These are phyloP conservation scores for Boletus tylopilopsis DNA, from an alignment of 768 basidiomycete species.

Conservation along the genomic window DNA sequence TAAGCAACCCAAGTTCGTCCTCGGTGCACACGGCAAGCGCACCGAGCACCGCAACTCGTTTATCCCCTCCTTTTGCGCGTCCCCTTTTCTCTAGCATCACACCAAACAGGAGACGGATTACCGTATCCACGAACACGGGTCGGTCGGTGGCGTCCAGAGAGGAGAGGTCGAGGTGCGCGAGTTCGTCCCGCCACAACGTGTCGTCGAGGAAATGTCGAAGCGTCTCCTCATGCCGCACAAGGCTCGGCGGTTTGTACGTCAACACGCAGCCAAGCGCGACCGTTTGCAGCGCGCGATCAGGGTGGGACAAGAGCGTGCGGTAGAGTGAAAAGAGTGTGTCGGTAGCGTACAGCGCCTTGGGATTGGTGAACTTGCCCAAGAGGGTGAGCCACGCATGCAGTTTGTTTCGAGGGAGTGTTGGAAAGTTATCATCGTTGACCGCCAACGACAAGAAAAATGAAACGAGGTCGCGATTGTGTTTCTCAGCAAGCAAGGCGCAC, in stretches of 20 bases:
- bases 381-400: slow-evolving; percentile 77
- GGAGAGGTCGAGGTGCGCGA: slow-evolving; percentile 67
- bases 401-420: slow-evolving; percentile 54
- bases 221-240: slow-evolving; percentile 55
- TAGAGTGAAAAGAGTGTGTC: slow-evolving; percentile 65
- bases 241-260: slow-evolving; percentile 69
- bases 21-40: slow-evolving; percentile 66
- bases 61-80: slow-evolving; percentile 57
- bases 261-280: slow-evolving; percentile 75
- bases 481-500: slow-evolving; percentile 71
- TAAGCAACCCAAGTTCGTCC: slow-evolving; percentile 69
- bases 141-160: slow-evolving; percentile 56
- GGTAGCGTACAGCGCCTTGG: slow-evolving; percentile 78
- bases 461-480: slow-evolving; percentile 84
- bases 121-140: slow-evolving; percentile 58
- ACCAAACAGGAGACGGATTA: slow-evolving; percentile 81
- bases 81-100: slow-evolving; percentile 81
- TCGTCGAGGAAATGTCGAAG: slow-evolving; percentile 76
- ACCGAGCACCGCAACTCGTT: slow-evolving; percentile 71
- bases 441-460: slow-evolving; percentile 68
- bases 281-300: slow-evolving; percentile 74
- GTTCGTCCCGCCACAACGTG: slow-evolving; percentile 84
- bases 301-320: slow-evolving; percentile 73
- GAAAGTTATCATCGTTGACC: slow-evolving; percentile 23
- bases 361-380: slow-evolving; percentile 88